These are phyloP conservation scores for Fusarium tanahbumbuense DNA, from an alignment of 2,329 filamentous ascomycete species.

Conservation along the genomic window DNA sequence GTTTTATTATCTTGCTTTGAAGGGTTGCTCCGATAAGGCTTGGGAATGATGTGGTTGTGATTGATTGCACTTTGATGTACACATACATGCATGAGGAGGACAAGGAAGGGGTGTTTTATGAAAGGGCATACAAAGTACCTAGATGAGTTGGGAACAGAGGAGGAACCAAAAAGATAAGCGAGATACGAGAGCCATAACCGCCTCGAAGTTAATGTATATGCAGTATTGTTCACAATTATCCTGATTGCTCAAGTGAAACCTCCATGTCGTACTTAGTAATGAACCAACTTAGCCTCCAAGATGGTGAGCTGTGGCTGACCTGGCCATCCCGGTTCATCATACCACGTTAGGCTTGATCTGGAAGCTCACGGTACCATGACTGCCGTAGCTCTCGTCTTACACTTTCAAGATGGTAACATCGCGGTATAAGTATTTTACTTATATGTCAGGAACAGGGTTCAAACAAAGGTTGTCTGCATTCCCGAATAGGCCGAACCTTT, in stretches of 20 bases:
- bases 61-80: slow-evolving; percentile 24
- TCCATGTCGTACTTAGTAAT: slow-evolving; percentile 5
- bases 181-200: slow-evolving; percentile 24
- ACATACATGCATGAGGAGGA: slow-evolving; percentile 30
- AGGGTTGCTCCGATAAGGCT: slow-evolving; percentile 16
- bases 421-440: slow-evolving; percentile 7
- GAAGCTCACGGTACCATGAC: slow-evolving; percentile 6
- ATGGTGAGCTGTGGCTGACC: slow-evolving; percentile 11
- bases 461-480: not conserved
- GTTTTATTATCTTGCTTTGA: slow-evolving; percentile 34
- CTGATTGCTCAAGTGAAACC: slow-evolving; percentile 4
- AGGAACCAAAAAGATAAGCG: slow-evolving; percentile 7
- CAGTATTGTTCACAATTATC: slow-evolving; percentile 8
- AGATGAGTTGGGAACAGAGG: slow-evolving; percentile 2
- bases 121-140: not conserved
- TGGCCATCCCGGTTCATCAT: slow-evolving; percentile 9
- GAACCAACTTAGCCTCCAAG: not conserved
- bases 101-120: slow-evolving; percentile 2
- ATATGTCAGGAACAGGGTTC: slow-evolving; percentile 3
- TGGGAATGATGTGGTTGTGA: slow-evolving; percentile 31
- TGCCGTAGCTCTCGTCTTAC: slow-evolving; percentile 11
- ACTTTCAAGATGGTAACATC: slow-evolving; percentile 11
- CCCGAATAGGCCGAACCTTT: slow-evolving; percentile 10
- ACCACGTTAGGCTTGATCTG: slow-evolving; percentile 9
- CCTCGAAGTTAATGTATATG: slow-evolving; percentile 34